Conservation (phyloP, 257 asterid species). For the Striga asiatica region DNA sequence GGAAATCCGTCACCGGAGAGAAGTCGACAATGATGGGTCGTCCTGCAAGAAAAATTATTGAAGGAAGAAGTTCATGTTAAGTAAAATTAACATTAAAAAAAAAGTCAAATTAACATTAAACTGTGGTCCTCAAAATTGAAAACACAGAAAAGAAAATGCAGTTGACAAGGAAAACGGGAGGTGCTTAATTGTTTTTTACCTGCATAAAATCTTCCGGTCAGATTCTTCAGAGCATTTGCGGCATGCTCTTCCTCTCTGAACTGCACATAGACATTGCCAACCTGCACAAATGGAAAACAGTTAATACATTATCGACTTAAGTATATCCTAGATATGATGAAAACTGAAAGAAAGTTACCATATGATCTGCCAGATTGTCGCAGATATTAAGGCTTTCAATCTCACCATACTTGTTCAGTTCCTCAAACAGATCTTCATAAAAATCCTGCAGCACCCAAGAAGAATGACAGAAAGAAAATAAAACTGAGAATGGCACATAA, state of each 20-base stretch:
- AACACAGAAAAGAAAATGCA: neutral
- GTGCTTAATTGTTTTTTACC: constrained; percentile 25
- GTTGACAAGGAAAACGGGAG: neutral
- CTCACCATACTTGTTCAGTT: constrained; percentile 79
- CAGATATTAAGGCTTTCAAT: constrained; percentile 84
- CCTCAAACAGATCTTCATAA: constrained; percentile 90
- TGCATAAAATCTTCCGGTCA: constrained; percentile 85
- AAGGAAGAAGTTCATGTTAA: neutral
- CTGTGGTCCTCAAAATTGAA: neutral
- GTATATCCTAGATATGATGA: neutral
- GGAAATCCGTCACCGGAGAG: constrained; percentile 95
- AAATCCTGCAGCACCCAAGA: constrained; percentile 50
- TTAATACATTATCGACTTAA: neutral
- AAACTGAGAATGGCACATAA: neutral
- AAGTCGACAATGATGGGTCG: constrained; percentile 90
- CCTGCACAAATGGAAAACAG: constrained; percentile 34
- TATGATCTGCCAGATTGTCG: constrained; percentile 94
- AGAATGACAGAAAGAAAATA: neutral
- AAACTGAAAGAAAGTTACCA: constrained; percentile 38
- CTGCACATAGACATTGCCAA: constrained; percentile 98
- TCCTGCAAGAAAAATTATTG: constrained; percentile 39
- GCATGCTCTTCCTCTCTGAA: constrained; percentile 97
- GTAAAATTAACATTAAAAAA: no score
- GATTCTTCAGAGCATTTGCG: constrained; percentile 68
- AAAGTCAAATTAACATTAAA: no score